These are phyloP conservation scores for Dendrobium huoshanense DNA, from an alignment of 106 monocot genomes.

Conservation along the genomic window DNA sequence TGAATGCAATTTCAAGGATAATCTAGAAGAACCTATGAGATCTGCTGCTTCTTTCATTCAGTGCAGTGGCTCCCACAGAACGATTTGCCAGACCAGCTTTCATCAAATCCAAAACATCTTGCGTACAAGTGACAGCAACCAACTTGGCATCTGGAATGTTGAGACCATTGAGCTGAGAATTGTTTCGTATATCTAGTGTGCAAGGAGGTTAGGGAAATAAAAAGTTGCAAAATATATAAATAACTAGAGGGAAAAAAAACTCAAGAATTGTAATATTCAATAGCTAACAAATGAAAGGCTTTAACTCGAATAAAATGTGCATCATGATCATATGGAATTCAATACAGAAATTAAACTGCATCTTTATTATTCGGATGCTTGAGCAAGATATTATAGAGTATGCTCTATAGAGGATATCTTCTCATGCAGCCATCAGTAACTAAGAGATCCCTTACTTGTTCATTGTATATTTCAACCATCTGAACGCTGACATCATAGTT, in stretches of 20 bases:
- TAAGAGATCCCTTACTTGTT: constrained; percentile 79
- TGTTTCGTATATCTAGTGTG: constrained; percentile 91
- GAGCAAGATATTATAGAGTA: neutral
- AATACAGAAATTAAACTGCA: too few species aligned
- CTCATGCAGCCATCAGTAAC: constrained; percentile 40
- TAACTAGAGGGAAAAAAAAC: too few species aligned
- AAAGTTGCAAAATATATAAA: neutral
- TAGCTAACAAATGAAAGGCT: too few species aligned
- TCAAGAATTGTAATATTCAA: too few species aligned
- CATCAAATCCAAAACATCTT: constrained; percentile 88
- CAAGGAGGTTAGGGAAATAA: constrained; percentile 33
- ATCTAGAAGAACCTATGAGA: constrained; percentile 68
- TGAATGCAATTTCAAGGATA: neutral
- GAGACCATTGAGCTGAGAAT: constrained; percentile 64
- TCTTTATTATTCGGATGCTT: too few species aligned
- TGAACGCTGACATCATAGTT: constrained; percentile 70
- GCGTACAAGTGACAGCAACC: constrained; percentile 62
- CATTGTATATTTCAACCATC: constrained; percentile 88
- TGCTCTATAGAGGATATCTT: constrained; percentile 52
- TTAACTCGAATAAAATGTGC: too few species aligned
- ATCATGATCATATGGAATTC: too few species aligned
- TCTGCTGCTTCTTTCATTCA: constrained; percentile 95
- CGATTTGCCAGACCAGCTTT: constrained; percentile 79
- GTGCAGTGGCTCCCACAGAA: constrained; percentile 71
- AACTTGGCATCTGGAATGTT: constrained; percentile 85